These are phyloP conservation scores for Penicillium sp. DNA, from an alignment of 2,329 filamentous ascomycete species.

Conservation along the genomic window DNA sequence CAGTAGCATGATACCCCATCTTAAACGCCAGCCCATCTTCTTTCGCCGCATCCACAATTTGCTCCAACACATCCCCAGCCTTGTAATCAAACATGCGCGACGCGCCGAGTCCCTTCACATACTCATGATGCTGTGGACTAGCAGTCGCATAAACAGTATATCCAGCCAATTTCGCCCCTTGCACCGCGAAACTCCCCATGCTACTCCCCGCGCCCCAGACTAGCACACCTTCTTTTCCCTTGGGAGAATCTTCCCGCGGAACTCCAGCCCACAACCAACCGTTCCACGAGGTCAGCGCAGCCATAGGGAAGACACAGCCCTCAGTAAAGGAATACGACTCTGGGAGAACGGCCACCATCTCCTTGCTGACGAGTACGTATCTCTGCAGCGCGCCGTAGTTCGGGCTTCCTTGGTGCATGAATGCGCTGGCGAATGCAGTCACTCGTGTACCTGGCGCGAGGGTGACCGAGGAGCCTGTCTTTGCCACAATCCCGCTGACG, in stretches of 20 bases:
- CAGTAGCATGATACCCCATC: conserved; percentile 3
- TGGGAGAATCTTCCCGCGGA: not conserved
- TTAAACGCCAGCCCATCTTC: conserved; percentile 8
- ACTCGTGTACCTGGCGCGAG: conserved; percentile 4
- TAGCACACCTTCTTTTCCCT: conserved; percentile 17
- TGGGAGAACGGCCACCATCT: conserved; percentile 13
- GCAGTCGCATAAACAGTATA: conserved; percentile 11
- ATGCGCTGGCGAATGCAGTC: conserved; percentile 14
- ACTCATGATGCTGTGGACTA: conserved; percentile 18
- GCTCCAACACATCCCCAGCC: conserved; percentile 12
- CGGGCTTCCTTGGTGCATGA: conserved; percentile 19
- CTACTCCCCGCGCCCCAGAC: conserved; percentile 13
- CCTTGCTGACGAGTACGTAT: conserved; percentile 8
- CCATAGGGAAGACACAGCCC: conserved; percentile 10
- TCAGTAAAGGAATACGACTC: conserved; percentile 8
- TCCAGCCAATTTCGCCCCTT: conserved; percentile 6
- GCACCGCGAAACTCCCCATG: conserved; percentile 10
- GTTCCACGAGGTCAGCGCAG: conserved; percentile 6
- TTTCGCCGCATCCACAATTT: conserved; percentile 5
- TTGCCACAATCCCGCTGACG: conserved; percentile 26
- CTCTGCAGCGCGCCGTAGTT: conserved; percentile 17
- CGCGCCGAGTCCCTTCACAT: conserved; percentile 39
- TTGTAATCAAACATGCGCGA: conserved; percentile 43
- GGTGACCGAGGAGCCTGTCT: not conserved
- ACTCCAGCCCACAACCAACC: conserved; percentile 10